phyloP scores from a whole-genome alignment of 768 basidiomycete species.

The Neoboletus subvelutipes region DNA sequence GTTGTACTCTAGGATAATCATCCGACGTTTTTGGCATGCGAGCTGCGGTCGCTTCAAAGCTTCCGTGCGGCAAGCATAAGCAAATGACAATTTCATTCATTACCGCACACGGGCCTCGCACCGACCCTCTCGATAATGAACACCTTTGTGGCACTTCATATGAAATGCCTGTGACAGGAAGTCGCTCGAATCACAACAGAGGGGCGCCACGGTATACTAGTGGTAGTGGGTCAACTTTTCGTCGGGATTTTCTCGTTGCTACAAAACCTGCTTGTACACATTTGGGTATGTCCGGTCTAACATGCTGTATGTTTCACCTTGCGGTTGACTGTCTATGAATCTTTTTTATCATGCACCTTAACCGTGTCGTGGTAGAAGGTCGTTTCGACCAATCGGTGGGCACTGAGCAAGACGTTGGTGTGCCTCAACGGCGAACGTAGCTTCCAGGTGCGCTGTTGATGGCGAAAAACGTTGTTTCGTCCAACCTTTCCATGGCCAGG shows the following conservation, averaged over 20 bases:
- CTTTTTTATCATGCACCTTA: neutral
- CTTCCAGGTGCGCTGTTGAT: neutral
- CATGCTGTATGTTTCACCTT: neutral
- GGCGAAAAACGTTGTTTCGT: too few species aligned
- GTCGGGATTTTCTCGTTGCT: neutral
- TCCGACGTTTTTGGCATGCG: slow-evolving; percentile 4
- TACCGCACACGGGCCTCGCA: neutral
- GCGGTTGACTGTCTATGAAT: neutral
- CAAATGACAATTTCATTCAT: neutral
- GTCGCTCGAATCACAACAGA: neutral
- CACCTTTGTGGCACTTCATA: slow-evolving; percentile 5
- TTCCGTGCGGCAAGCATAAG: neutral
- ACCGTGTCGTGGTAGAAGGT: neutral
- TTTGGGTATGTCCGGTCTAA: neutral
- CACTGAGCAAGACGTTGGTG: neutral
- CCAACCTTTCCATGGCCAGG: neutral
- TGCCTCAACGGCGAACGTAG: neutral
- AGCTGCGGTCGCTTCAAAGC: neutral
- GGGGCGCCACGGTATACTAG: too few species aligned
- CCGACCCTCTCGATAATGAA: neutral
- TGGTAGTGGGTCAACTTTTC: neutral
- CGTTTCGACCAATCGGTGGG: neutral
- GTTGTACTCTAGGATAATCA: slow-evolving; percentile 8
- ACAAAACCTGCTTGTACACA: neutral
- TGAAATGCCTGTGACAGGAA: slow-evolving; percentile 8